These are phyloP conservation scores for Calocybe gangraenosa DNA, from an alignment of 768 basidiomycete species.

Conservation along the genomic window DNA sequence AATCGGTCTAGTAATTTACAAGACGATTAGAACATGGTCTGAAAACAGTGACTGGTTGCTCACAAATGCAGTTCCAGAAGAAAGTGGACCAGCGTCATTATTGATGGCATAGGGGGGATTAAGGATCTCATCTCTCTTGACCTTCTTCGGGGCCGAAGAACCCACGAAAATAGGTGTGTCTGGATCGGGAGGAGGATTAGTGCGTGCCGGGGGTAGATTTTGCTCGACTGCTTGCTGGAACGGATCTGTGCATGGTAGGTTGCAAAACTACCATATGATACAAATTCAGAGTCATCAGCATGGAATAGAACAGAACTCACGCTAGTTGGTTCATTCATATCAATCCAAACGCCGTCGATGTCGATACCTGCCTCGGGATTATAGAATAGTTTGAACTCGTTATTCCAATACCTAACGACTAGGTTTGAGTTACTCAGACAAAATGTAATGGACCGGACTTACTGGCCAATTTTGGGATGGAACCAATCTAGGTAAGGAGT, in stretches of 20 bases:
- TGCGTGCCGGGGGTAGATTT: conserved; percentile 50
- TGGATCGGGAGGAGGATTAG: conserved; percentile 45
- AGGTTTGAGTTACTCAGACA: background rate
- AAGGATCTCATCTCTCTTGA: conserved; percentile 33
- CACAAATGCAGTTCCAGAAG: conserved; percentile 52
- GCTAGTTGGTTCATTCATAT: conserved; percentile 72
- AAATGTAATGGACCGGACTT: conserved; percentile 11
- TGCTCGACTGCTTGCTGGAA: conserved; percentile 51
- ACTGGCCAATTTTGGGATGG: conserved; percentile 47
- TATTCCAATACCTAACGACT: conserved; percentile 52
- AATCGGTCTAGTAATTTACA: conserved; percentile 28
- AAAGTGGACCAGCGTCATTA: conserved; percentile 51
- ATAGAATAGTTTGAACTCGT: conserved; percentile 57
- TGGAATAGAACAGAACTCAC: conserved; percentile 29
- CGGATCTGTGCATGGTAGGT: conserved; percentile 56
- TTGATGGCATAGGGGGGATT: conserved; percentile 57
- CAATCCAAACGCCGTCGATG: conserved; percentile 72
- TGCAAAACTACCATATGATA: conserved; percentile 51
- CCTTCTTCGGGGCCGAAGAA: conserved; percentile 2
- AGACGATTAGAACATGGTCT: background rate
- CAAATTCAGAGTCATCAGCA: background rate
- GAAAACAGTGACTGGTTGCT: conserved; percentile 15
- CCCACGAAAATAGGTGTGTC: conserved; percentile 49
- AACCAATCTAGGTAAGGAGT: conserved; percentile 51
- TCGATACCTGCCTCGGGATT: conserved; percentile 49